A percentile compares a stretch with the other conserved stretches of the same genome.
Conservation (phyloP, 1,139 yeast genomes). For the Suhomyces bribrorum region DNA sequence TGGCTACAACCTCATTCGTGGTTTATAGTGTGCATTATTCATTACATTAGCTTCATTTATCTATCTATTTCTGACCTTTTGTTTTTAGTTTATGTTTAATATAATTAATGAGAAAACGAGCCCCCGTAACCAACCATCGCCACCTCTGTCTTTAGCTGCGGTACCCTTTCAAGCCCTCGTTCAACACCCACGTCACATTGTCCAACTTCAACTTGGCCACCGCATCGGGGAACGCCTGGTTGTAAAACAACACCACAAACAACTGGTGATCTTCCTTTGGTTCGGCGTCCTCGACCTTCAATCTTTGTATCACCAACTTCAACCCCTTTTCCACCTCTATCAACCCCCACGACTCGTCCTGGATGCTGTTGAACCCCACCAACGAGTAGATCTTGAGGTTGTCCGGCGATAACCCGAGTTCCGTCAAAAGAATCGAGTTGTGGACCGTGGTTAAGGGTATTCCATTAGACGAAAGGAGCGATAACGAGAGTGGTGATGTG, state of each 20-base stretch:
- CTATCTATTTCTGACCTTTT: slow-evolving; percentile 5
- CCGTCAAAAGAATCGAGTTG: slow-evolving; percentile 16
- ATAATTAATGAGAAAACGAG: slow-evolving; percentile 4
- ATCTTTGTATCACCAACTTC: slow-evolving; percentile 30
- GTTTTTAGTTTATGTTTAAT: slow-evolving; percentile 9
- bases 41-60: slow-evolving; percentile 10
- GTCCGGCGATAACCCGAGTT: slow-evolving; percentile 32
- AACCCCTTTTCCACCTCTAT: slow-evolving; percentile 35
- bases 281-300: slow-evolving; percentile 12
- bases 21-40: slow-evolving; percentile 9
- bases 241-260: slow-evolving; percentile 36
- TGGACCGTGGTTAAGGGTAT: slow-evolving; percentile 43
- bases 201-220: slow-evolving; percentile 48
- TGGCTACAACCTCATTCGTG: slow-evolving; percentile 4
- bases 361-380: slow-evolving; percentile 41
- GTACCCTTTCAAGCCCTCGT: slow-evolving; percentile 38
- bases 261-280: slow-evolving; percentile 13
- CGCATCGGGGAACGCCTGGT: slow-evolving; percentile 35
- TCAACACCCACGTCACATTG: slow-evolving; percentile 32
- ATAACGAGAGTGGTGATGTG: slow-evolving; percentile 39
- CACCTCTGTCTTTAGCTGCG: too few relatives aligned
- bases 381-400: slow-evolving; percentile 49
- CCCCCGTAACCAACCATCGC: too few relatives aligned
- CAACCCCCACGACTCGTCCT: slow-evolving; percentile 31
- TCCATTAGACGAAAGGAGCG: slow-evolving; percentile 46